phyloP scores from a whole-genome alignment of 2,329 filamentous ascomycete genomes.

The Aspergillus amoenus region DNA sequence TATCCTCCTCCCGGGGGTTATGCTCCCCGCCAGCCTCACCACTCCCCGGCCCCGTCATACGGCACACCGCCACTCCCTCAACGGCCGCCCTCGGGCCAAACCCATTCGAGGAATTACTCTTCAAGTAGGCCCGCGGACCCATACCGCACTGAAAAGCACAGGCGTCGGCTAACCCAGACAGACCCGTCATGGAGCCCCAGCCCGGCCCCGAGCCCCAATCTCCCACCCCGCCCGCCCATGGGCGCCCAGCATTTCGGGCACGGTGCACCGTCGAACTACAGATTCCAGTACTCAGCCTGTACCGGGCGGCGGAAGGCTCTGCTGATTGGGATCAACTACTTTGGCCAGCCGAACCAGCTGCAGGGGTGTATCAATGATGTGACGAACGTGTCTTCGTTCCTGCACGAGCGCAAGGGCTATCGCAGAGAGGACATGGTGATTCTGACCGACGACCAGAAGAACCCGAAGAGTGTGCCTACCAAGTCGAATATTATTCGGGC shows the following conservation, averaged over 20 bases:
- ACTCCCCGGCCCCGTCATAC: constrained; percentile 6
- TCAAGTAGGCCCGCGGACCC: constrained; percentile 12
- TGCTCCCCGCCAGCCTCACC: not conserved
- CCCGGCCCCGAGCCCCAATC: constrained; percentile 48
- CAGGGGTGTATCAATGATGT: constrained; percentile 96
- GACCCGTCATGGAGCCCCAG: constrained; percentile 48
- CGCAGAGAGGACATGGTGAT: constrained; percentile 96
- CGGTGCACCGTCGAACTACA: constrained; percentile 76
- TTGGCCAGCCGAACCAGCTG: constrained; percentile 83
- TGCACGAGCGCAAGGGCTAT: constrained; percentile 83
- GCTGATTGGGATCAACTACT: constrained; percentile 95
- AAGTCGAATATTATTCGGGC: constrained; percentile 92
- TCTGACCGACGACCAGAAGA: constrained; percentile 92
- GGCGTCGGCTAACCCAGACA: constrained; percentile 6
- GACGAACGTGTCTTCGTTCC: constrained; percentile 89
- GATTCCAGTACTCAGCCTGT: constrained; percentile 90
- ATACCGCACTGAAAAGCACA: not conserved
- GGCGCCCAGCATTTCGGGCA: constrained; percentile 71
- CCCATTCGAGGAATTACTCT: constrained; percentile 13
- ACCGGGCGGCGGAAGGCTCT: constrained; percentile 85
- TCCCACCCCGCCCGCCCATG: constrained; percentile 66
- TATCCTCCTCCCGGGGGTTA: not conserved
- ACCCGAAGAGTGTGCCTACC: constrained; percentile 94
- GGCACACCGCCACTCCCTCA: constrained; percentile 20
- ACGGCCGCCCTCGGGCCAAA: constrained; percentile 10